Evolutionary conservation across 495 filamentous ascomycete genomes (phyloP).

Genomic region (Jackrogersella multiformis): DNA sequence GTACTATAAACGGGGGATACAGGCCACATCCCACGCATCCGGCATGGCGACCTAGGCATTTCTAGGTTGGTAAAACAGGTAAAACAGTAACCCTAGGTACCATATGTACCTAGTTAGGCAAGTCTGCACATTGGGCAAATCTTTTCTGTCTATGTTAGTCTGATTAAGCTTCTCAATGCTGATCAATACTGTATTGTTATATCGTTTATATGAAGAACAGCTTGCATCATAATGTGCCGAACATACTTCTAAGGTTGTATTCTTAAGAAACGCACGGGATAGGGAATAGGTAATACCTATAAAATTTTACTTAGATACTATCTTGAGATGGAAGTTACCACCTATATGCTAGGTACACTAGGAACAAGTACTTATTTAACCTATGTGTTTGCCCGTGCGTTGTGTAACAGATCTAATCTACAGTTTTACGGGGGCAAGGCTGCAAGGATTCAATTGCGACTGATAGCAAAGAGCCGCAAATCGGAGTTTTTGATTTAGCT

Average conservation of each 20-base stretch:
- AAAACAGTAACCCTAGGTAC: slow-evolving; percentile 5
- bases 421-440: slow-evolving; percentile 21
- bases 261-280: slow-evolving; percentile 1
- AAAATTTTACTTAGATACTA: too few relatives aligned
- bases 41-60: slow-evolving; percentile 18
- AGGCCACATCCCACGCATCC: slow-evolving; percentile 14
- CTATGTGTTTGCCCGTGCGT: slow-evolving; percentile 8
- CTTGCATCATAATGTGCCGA: too few relatives aligned
- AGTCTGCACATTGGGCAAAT: slow-evolving; percentile 21
- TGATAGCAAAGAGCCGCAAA: slow-evolving; percentile 34
- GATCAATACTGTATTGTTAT: slow-evolving; percentile 13
- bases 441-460: slow-evolving; percentile 32
- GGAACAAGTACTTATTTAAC: too few relatives aligned
- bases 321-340: slow-evolving; percentile 5
- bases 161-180: slow-evolving; percentile 7
- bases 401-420: slow-evolving; percentile 28
- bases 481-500: slow-evolving; percentile 25
- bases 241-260: too few relatives aligned
- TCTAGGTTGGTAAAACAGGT: neutral
- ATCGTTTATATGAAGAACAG: neutral
- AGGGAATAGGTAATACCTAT: too few relatives aligned
- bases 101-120: neutral
- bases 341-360: too few relatives aligned
- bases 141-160: neutral
- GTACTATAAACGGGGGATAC: neutral